These are phyloP conservation scores for Rhodotorula babjevae DNA, from an alignment of 768 basidiomycete species.

Conservation along the genomic window DNA sequence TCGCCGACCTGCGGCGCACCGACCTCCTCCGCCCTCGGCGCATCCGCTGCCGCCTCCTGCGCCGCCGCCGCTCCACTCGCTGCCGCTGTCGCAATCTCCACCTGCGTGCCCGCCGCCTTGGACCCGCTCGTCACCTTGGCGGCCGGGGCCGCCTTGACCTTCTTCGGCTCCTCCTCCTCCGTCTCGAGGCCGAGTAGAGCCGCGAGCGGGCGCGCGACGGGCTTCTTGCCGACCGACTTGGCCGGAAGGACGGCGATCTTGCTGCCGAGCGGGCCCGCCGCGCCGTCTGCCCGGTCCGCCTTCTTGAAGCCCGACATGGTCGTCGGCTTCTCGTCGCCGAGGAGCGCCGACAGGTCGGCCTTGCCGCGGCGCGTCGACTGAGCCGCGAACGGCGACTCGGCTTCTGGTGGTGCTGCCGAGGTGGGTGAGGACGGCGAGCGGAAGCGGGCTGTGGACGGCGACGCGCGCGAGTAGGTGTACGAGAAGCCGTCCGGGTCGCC, in stretches of 20 bases:
- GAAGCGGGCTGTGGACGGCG: conserved; percentile 1
- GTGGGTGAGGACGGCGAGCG: neutral
- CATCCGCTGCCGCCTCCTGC: too few species aligned
- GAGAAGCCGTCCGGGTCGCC: conserved; percentile 10
- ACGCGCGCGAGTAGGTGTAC: conserved; percentile 9
- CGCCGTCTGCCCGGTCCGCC: neutral
- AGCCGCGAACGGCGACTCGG: neutral
- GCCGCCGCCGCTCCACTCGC: neutral
- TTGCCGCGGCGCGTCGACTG: neutral
- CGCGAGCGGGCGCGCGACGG: conserved; percentile 29
- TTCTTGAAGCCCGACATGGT: conserved; percentile 15
- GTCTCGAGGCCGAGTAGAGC: conserved; percentile 29
- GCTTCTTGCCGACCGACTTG: conserved; percentile 24
- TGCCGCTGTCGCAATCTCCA: too few species aligned
- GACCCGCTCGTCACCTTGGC: too few species aligned
- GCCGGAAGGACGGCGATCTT: conserved; percentile 20
- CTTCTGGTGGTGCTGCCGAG: neutral
- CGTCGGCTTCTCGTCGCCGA: conserved; percentile 35
- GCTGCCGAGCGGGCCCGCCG: conserved; percentile 1
- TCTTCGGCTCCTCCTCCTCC: conserved; percentile 20
- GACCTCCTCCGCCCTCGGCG: too few species aligned
- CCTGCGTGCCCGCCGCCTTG: neutral
- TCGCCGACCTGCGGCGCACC: too few species aligned
- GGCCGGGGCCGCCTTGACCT: too few species aligned
- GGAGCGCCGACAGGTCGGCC: conserved; percentile 23